Evolutionary conservation across 2,329 filamentous ascomycete species (phyloP).

Genomic region (Zopfia rhizophila): DNA sequence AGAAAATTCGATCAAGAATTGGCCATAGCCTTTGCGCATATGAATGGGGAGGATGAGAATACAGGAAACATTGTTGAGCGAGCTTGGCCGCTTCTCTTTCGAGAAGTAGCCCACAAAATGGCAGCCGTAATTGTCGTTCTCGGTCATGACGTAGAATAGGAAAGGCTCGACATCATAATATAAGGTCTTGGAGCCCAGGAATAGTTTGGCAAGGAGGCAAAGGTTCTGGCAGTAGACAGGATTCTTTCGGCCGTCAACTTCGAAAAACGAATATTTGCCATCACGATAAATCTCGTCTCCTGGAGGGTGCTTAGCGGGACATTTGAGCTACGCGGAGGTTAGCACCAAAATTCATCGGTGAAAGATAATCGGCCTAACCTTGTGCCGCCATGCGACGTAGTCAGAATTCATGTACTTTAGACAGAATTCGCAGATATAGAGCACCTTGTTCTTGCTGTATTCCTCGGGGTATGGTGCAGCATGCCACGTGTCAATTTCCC

Average conservation of each 20-base stretch:
- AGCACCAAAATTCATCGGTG: slow-evolving; percentile 22
- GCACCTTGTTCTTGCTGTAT: slow-evolving; percentile 92
- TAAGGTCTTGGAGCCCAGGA: slow-evolving; percentile 96
- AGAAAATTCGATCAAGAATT: slow-evolving; percentile 97
- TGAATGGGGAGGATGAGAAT: slow-evolving; percentile 96
- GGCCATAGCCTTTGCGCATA: slow-evolving; percentile 95
- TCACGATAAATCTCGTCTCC: slow-evolving; percentile 98
- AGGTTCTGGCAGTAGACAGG: slow-evolving; percentile 99
- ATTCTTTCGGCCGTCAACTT: slow-evolving; percentile 96
- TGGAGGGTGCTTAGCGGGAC: slow-evolving; percentile 93
- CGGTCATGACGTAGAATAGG: slow-evolving; percentile 95
- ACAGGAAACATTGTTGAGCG: slow-evolving; percentile 96
- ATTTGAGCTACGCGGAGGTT: slow-evolving; percentile 69
- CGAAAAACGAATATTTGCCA: slow-evolving; percentile 91
- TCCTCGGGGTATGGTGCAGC: slow-evolving; percentile 98
- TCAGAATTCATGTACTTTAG: slow-evolving; percentile 99
- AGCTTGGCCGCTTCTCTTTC: slow-evolving; percentile 95
- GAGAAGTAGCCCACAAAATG: slow-evolving; percentile 99
- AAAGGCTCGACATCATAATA: slow-evolving; percentile 99
- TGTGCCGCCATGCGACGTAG: slow-evolving; percentile 97
- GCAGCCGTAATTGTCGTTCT: slow-evolving; percentile 89
- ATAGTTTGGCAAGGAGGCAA: slow-evolving; percentile 93
- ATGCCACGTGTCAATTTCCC: slow-evolving; percentile 99
- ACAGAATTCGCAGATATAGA: slow-evolving; percentile 99
- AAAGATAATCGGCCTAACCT: slow-evolving; percentile 56